A percentile compares a stretch with the other conserved stretches of the same genome.
phyloP scores from a whole-genome alignment of 768 basidiomycete species.

The Dentipellis fragilis region DNA sequence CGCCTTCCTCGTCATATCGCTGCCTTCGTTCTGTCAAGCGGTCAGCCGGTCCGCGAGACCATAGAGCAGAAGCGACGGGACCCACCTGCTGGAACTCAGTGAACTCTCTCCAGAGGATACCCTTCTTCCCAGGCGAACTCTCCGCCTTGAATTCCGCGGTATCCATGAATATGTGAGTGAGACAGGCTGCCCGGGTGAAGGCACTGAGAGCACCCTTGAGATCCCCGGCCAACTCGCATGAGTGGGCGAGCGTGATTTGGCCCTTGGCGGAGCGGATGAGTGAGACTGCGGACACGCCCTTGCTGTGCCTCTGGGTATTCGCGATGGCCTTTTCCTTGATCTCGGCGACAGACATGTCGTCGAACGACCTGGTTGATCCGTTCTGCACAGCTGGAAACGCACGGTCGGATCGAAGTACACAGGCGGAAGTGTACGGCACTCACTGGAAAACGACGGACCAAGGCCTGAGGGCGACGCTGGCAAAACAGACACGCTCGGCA shows the following conservation, averaged over 20 bases:
- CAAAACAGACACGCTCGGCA: constrained; percentile 34
- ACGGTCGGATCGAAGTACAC: constrained; percentile 4
- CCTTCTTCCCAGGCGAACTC: constrained; percentile 37
- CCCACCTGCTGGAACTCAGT: constrained; percentile 55
- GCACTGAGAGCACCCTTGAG: constrained; percentile 49
- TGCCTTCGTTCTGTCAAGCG: constrained; percentile 26
- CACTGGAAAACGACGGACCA: constrained; percentile 19
- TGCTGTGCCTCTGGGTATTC: constrained; percentile 39
- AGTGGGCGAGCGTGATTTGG: constrained; percentile 44
- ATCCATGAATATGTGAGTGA: constrained; percentile 50
- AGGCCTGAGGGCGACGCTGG: constrained; percentile 27
- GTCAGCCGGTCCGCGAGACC: neutral
- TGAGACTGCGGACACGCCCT: constrained; percentile 47
- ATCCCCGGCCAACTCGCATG: constrained; percentile 46
- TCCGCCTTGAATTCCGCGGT: constrained; percentile 46
- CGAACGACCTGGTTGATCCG: constrained; percentile 13
- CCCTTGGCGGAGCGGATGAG: constrained; percentile 55
- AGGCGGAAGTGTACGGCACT: constrained; percentile 13
- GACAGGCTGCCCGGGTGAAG: constrained; percentile 50
- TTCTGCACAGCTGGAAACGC: constrained; percentile 15
- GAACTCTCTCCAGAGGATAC: constrained; percentile 53
- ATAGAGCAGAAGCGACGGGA: constrained; percentile 4
- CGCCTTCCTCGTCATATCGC: constrained; percentile 28
- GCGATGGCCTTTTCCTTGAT: constrained; percentile 39
- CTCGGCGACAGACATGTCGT: constrained; percentile 31